Evolutionary conservation across 2,329 filamentous ascomycete species (phyloP).

Genomic region (Cercospora citrullina): DNA sequence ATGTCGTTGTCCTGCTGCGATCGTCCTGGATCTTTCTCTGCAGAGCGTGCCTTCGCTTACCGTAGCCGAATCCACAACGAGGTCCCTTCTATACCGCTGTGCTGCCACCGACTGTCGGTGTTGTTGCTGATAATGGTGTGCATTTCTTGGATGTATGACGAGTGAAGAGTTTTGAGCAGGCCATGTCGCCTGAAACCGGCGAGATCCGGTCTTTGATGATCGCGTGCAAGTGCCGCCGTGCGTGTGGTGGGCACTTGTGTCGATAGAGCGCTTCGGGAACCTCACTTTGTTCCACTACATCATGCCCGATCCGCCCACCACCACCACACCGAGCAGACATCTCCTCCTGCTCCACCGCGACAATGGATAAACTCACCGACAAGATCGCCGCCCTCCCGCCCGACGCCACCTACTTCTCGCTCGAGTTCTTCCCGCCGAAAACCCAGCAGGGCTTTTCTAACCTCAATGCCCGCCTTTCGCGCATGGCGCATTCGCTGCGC

Average conservation of each 20-base stretch:
- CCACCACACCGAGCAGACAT: slow-evolving; percentile 10
- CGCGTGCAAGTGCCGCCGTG: slow-evolving; percentile 6
- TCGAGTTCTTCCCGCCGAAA: slow-evolving; percentile 99
- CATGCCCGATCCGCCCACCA: slow-evolving; percentile 15
- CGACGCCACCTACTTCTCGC: slow-evolving; percentile 83
- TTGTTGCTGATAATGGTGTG: neutral
- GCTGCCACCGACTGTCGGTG: neutral
- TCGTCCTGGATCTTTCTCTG: neutral
- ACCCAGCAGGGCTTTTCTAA: slow-evolving; percentile 95
- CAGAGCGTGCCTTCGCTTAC: neutral
- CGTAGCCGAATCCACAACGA: neutral
- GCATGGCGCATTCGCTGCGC: slow-evolving; percentile 87
- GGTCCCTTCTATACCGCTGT: neutral
- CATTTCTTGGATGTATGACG: neutral
- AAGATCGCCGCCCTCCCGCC: slow-evolving; percentile 89
- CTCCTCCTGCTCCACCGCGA: slow-evolving; percentile 17
- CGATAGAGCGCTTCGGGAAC: slow-evolving; percentile 6
- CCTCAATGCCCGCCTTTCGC: slow-evolving; percentile 85
- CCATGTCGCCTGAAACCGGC: slow-evolving; percentile 1
- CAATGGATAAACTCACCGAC: slow-evolving; percentile 67
- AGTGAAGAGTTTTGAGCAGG: neutral
- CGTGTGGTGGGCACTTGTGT: neutral
- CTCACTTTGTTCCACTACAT: slow-evolving; percentile 12
- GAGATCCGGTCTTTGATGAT: slow-evolving; percentile 1
- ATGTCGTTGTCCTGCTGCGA: neutral